phyloP scores from a whole-genome alignment of 2,329 filamentous ascomycete species.

The Verticillium nonalfalfae region DNA sequence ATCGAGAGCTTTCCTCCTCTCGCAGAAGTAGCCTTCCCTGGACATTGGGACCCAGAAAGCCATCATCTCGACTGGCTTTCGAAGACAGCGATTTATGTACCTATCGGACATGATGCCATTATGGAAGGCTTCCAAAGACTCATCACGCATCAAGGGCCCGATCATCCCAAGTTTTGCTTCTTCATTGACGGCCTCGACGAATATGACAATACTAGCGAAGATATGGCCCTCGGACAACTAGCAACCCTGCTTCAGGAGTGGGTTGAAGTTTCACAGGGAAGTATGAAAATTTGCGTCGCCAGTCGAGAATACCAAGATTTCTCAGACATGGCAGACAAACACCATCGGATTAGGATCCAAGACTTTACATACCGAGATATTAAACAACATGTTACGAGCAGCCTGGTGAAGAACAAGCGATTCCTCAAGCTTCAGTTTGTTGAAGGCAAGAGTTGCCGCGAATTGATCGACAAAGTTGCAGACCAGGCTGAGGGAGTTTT shows the following conservation, averaged over 20 bases:
- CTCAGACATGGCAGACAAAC: not conserved
- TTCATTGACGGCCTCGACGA: conserved; percentile 1
- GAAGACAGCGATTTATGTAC: not conserved
- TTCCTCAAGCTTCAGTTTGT: not conserved
- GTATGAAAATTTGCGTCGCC: not conserved
- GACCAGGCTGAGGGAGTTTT: not conserved
- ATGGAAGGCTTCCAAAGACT: not conserved
- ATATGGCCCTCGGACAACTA: not conserved
- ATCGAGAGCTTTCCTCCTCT: not conserved
- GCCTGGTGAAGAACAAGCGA: not conserved
- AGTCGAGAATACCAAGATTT: not conserved
- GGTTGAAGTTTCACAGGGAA: not conserved
- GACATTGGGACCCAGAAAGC: not conserved
- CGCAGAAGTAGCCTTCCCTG: not conserved
- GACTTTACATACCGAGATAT: not conserved
- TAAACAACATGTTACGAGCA: not conserved
- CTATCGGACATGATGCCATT: not conserved
- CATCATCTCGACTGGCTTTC: not conserved
- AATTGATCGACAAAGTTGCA: not conserved
- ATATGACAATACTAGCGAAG: not conserved
- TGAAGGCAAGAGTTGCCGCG: not conserved
- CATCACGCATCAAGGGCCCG: not conserved
- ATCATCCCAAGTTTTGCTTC: not conserved
- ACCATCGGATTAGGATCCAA: not conserved
- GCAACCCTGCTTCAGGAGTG: not conserved